Conservation (phyloP, 371 early-diverging fungal species). For the Mucor velutinosus region DNA sequence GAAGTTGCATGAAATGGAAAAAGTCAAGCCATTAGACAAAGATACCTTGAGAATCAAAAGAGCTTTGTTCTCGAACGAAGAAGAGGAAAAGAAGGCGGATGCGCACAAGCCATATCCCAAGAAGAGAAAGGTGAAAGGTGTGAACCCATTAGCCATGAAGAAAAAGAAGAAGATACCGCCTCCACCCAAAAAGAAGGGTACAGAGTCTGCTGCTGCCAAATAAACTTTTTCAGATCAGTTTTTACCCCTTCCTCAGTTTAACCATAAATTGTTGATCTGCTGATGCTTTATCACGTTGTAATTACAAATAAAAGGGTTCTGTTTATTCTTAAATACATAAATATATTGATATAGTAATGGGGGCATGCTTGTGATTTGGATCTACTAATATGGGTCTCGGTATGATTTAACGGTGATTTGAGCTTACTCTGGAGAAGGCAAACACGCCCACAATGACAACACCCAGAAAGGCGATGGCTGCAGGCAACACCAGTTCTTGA, state of each 20-base stretch:
- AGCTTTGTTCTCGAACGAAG: constrained; percentile 13
- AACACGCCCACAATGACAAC: constrained; percentile 64
- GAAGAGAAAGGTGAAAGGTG: constrained; percentile 63
- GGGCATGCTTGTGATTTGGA: neutral
- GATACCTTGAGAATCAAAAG: constrained; percentile 54
- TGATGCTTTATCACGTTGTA: neutral
- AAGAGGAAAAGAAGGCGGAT: neutral
- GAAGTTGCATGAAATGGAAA: constrained; percentile 42
- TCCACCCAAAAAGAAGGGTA: constrained; percentile 28
- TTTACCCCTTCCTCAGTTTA: too few relatives aligned
- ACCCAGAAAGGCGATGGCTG: constrained; percentile 62
- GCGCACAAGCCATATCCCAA: constrained; percentile 12
- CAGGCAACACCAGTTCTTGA: constrained; percentile 61
- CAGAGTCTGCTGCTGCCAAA: neutral
- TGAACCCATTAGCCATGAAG: constrained; percentile 86
- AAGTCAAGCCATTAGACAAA: constrained; percentile 56
- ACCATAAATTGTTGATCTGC: too few relatives aligned
- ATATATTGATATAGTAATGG: constrained; percentile 1
- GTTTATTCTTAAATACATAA: constrained; percentile 6
- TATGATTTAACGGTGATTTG: constrained; percentile 19
- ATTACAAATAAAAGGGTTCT: neutral
- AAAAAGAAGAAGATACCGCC: constrained; percentile 61
- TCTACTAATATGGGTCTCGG: neutral
- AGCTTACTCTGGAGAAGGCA: constrained; percentile 44
- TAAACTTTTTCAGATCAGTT: neutral